phyloP scores from a whole-genome alignment of 805 yeast genomes.

The Lipomyces yamadae region DNA sequence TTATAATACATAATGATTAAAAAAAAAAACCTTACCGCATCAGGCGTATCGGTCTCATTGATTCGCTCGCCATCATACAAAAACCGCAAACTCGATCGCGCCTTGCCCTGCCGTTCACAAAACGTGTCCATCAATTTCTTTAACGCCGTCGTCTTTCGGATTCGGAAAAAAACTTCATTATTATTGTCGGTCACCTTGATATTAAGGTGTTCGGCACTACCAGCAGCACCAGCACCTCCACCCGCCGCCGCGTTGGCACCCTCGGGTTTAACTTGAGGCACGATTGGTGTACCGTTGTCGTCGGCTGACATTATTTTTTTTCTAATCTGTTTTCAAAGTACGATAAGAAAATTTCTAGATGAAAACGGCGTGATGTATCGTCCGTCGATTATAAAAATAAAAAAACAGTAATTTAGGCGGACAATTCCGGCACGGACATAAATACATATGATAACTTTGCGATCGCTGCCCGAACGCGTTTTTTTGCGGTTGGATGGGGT shows the following conservation, averaged over 20 bases:
- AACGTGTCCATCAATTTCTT: slow-evolving; percentile 96
- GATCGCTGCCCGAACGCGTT: too few species aligned
- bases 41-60: slow-evolving; percentile 88
- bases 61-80: slow-evolving; percentile 92
- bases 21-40: slow-evolving; percentile 51
- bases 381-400: too few species aligned
- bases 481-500: too few species aligned
- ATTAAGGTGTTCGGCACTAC: slow-evolving; percentile 70
- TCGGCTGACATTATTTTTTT: slow-evolving; percentile 25
- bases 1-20: too few species aligned
- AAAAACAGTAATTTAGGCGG: too few species aligned
- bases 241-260: slow-evolving; percentile 42
- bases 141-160: slow-evolving; percentile 88
- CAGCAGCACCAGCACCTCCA: too few species aligned
- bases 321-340: too few species aligned
- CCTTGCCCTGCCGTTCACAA: slow-evolving; percentile 96
- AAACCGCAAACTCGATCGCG: slow-evolving; percentile 79
- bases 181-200: slow-evolving; percentile 92
- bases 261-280: slow-evolving; percentile 62
- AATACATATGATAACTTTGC: too few species aligned
- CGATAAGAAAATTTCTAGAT: too few species aligned
- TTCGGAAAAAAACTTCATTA: slow-evolving; percentile 93
- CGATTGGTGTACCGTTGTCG: slow-evolving; percentile 45
- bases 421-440: too few species aligned
- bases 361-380: too few species aligned